A percentile compares a stretch with the other conserved stretches of the same genome.
phyloP scores from a whole-genome alignment of 2,329 filamentous ascomycete species.

The Calonectria henricotiae region DNA sequence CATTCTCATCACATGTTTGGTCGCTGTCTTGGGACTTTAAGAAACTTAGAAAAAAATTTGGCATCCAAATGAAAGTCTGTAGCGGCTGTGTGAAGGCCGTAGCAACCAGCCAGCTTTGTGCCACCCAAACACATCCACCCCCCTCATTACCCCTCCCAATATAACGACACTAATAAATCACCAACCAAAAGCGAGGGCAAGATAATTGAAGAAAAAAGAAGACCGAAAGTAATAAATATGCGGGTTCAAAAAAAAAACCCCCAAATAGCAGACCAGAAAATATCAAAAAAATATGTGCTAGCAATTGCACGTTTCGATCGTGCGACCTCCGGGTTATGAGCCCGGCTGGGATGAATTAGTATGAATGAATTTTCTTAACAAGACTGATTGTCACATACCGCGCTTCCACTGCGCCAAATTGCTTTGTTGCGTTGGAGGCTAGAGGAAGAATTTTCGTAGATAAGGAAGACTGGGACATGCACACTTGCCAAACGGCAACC shows the following conservation, averaged over 20 bases:
- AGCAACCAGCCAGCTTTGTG: too few species aligned
- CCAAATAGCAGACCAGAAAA: background rate
- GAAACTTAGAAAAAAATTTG: background rate
- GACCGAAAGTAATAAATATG: background rate
- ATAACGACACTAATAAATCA: too few species aligned
- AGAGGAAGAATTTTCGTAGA: background rate
- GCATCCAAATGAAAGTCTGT: background rate
- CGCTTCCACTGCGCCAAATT: constrained; percentile 38
- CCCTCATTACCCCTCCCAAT: too few species aligned
- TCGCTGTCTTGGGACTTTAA: background rate
- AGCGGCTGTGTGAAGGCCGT: background rate
- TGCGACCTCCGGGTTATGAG: constrained; percentile 38
- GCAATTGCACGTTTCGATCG: constrained; percentile 38
- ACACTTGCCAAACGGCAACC: too few species aligned
- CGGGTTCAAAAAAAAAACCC: background rate
- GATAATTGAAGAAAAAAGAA: background rate
- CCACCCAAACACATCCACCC: too few species aligned
- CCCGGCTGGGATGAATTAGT: constrained; percentile 23
- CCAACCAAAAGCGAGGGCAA: too few species aligned
- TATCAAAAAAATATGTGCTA: constrained; percentile 16
- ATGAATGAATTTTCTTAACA: background rate
- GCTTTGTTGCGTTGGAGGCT: constrained; percentile 1
- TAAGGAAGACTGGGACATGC: background rate
- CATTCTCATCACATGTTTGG: background rate
- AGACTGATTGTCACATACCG: background rate